Conservation (phyloP, 2,329 filamentous ascomycete genomes). For the Didymella keratinophila region DNA sequence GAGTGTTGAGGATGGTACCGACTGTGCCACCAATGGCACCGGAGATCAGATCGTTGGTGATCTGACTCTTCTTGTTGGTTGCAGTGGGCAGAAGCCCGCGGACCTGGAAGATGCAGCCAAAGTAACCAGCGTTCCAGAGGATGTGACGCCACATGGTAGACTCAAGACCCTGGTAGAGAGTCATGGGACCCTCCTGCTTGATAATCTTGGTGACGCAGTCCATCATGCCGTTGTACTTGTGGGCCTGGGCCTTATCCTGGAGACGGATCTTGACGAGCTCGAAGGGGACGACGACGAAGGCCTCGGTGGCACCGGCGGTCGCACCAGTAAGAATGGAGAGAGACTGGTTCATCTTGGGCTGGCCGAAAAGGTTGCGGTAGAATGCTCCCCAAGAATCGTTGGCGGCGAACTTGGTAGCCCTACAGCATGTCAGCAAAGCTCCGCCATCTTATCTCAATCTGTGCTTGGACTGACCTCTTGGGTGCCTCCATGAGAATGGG, state of each 20-base stretch:
- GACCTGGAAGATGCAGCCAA: slow-evolving; percentile 98
- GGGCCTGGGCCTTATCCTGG: slow-evolving; percentile 91
- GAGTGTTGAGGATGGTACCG: slow-evolving; percentile 93
- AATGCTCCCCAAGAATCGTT: slow-evolving; percentile 98
- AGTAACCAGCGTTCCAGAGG: slow-evolving; percentile 94
- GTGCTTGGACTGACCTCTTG: slow-evolving; percentile 65
- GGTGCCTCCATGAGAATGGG: slow-evolving; percentile 98
- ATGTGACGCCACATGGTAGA: slow-evolving; percentile 96
- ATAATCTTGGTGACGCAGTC: slow-evolving; percentile 85
- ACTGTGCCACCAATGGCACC: slow-evolving; percentile 88
- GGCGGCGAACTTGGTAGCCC: slow-evolving; percentile 97
- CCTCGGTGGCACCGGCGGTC: slow-evolving; percentile 91
- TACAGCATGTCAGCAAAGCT: slow-evolving; percentile 35
- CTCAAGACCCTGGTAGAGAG: slow-evolving; percentile 96
- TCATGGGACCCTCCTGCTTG: slow-evolving; percentile 80
- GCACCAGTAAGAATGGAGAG: slow-evolving; percentile 94
- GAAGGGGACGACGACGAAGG: slow-evolving; percentile 97
- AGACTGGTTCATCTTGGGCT: slow-evolving; percentile 86
- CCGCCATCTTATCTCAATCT: background rate
- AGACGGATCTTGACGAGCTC: slow-evolving; percentile 98
- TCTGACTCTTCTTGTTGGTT: slow-evolving; percentile 80
- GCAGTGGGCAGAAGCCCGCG: slow-evolving; percentile 81
- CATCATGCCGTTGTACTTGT: slow-evolving; percentile 83
- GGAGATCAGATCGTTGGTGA: slow-evolving; percentile 86
- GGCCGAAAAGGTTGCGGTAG: slow-evolving; percentile 86